Evolutionary conservation across 2,329 filamentous ascomycete genomes (phyloP), one percentile per base, ranked within the genome.

Genomic region (Cordyceps cicadae): DNA sequence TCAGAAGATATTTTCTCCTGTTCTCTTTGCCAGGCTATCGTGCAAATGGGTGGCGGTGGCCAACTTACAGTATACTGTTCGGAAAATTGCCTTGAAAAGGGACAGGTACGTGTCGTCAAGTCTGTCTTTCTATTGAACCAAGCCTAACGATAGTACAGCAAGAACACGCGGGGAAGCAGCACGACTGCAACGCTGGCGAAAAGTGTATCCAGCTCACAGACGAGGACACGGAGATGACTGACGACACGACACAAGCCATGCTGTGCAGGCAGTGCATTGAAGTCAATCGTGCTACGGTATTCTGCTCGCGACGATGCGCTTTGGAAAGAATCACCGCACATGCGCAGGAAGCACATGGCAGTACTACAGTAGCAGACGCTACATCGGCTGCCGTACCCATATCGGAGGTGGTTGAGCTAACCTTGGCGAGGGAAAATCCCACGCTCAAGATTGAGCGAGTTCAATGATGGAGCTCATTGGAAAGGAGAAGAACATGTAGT

Each of bases 11-110:
- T 79, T 8, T 61, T 76, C 1, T 75, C 75, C 5, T 81, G 79
- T 56, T 69, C 74, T 2, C 54, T 79, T 6, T 81, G 79, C 65
- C 76, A 80, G 63, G 67, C 76, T n/a, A 67, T 78, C 2, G 63
- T 68, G 12, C 69, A 75, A 45, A 70, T 75, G 62, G 74, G 74
- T 14, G 69, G 76, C 3, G 63, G 63, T 11, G 67, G 69, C 54
- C 69, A 68, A 34, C 64, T 77, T 60, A 75, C 74, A 2, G 67
- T 79, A 8, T 81, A 79, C 64, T 81, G 79, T 66, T 78, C 76
- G 1, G 70, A 76, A 7, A 70, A 70, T 26, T 81, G 78, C 63
- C 70, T 70, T 32, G 67, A 72, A 7, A 69, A 72, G 45, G 74
- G 72, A 54, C 73, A 76, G 54, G 79, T 81, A 68, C 67, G 76